Evolutionary conservation across 225 moss, liverwort and hornwort genomes (phyloP).

Genomic region (Bryoerythrophyllum caledonicum): DNA sequence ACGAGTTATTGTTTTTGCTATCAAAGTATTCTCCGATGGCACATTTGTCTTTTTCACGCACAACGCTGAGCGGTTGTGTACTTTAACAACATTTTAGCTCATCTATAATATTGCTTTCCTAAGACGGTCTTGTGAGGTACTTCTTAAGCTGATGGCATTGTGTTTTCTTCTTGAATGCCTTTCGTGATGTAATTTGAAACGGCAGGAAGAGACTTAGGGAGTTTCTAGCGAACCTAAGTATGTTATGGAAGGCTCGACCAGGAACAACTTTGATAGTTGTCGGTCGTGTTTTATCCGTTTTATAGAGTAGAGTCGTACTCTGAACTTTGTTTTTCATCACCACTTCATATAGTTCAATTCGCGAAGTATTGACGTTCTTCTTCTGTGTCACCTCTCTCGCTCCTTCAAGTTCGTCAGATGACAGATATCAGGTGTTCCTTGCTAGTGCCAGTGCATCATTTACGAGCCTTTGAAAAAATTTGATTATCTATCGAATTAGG

Average conservation of each 20-base stretch:
- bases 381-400: background rate
- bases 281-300: background rate
- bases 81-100: background rate
- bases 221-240: background rate
- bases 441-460: background rate
- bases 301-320: background rate
- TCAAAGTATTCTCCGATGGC: background rate
- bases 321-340: background rate
- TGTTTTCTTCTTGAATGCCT: slow-evolving; percentile 5
- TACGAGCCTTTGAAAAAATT: background rate
- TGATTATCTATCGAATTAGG: background rate
- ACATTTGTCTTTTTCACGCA: background rate
- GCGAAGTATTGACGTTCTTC: background rate
- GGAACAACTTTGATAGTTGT: background rate
- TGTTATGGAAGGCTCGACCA: slow-evolving; percentile 8
- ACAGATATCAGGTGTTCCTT: background rate
- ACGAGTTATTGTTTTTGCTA: background rate
- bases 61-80: slow-evolving; percentile 20
- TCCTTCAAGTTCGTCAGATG: slow-evolving; percentile 2
- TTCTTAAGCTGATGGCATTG: background rate
- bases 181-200: background rate
- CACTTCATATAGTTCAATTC: slow-evolving; percentile 1
- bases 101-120: background rate
- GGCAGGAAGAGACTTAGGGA: background rate
- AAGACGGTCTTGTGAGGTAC: background rate